phyloP scores from a whole-genome alignment of 2,329 filamentous ascomycete genomes.

The Colletotrichum spaethianum region DNA sequence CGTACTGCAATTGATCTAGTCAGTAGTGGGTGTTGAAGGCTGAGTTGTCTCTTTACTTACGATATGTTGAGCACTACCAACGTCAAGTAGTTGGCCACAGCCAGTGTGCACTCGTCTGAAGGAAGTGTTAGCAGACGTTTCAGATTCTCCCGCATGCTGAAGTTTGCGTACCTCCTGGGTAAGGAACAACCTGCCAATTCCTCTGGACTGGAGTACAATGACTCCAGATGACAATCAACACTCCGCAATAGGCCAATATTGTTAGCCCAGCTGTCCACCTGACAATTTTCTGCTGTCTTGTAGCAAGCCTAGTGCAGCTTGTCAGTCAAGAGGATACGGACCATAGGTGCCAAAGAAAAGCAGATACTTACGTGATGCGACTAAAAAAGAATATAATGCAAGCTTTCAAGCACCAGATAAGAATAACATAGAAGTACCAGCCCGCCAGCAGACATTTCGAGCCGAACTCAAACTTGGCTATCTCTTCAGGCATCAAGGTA shows the following conservation, averaged over 20 bases:
- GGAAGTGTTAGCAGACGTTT: not conserved
- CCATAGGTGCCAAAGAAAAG: not conserved
- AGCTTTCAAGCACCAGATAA: slow-evolving; percentile 60
- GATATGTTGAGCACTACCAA: slow-evolving; percentile 54
- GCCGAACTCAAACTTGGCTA: slow-evolving; percentile 49
- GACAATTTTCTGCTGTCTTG: slow-evolving; percentile 55
- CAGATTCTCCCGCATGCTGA: rapidly evolving
- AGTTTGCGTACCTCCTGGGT: slow-evolving; percentile 53
- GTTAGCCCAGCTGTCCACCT: slow-evolving; percentile 52
- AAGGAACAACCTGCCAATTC: slow-evolving; percentile 58
- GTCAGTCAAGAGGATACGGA: not conserved
- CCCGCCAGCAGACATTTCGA: slow-evolving; percentile 53
- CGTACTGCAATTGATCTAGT: slow-evolving; percentile 48
- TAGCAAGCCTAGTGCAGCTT: slow-evolving; percentile 47
- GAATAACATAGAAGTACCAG: slow-evolving; percentile 58
- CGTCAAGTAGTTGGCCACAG: slow-evolving; percentile 54
- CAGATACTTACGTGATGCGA: slow-evolving; percentile 55
- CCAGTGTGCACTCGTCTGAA: slow-evolving; percentile 52
- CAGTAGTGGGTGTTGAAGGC: no score
- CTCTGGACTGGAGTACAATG: slow-evolving; percentile 55
- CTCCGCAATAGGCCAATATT: slow-evolving; percentile 49
- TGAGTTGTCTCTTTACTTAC: slow-evolving; percentile 43
- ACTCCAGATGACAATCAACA: slow-evolving; percentile 52
- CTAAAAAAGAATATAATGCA: slow-evolving; percentile 60
- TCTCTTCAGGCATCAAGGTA: slow-evolving; percentile 49